Evolutionary conservation across 306 rosid genomes (phyloP).

Genomic region (Cucurbita moschata): DNA sequence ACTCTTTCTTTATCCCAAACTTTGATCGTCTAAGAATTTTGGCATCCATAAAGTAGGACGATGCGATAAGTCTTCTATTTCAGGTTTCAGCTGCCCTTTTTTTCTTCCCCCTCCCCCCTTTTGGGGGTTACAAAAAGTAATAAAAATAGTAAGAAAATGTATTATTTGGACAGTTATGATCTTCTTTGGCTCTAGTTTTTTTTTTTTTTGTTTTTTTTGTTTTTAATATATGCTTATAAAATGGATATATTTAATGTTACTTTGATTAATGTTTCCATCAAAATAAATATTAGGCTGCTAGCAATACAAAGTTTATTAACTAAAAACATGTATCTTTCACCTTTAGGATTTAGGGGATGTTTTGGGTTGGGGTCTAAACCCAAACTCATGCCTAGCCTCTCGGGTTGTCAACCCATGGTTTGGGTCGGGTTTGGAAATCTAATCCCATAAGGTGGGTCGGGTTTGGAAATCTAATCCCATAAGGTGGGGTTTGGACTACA

Average conservation of each 20-base stretch:
- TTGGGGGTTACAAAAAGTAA: too few species aligned
- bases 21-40: background rate
- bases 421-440: too few species aligned
- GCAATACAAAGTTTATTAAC: background rate
- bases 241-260: background rate
- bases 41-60: background rate
- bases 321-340: too few species aligned
- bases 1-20: background rate
- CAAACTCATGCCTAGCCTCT: too few species aligned
- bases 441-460: too few species aligned
- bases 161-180: background rate
- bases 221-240: background rate
- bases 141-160: too few species aligned
- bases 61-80: background rate
- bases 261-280: background rate
- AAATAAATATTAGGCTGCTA: background rate
- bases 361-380: too few species aligned
- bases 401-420: too few species aligned
- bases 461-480: too few species aligned
- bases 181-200: background rate
- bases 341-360: too few species aligned
- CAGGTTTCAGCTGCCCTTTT: background rate
- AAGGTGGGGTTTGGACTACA: too few species aligned
- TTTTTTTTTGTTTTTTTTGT: background rate
- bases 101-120: background rate